phyloP scores from a whole-genome alignment of 139 green algal genomes.

The Picochlorum sp. region DNA sequence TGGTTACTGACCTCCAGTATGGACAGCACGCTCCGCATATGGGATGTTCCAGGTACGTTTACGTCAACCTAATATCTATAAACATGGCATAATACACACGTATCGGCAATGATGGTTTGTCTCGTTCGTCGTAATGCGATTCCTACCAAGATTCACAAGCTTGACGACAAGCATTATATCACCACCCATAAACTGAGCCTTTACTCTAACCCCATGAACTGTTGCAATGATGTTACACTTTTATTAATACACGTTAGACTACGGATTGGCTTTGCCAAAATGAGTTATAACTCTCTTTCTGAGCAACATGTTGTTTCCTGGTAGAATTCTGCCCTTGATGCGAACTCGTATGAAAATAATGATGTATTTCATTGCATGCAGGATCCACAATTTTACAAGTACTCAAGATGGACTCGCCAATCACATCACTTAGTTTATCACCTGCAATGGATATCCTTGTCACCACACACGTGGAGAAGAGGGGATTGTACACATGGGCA shows the following conservation, averaged over 20 bases:
- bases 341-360: neutral
- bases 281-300: slow-evolving; percentile 24
- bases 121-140: slow-evolving; percentile 37
- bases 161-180: slow-evolving; percentile 37
- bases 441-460: slow-evolving; percentile 82
- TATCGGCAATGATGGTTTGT: slow-evolving; percentile 27
- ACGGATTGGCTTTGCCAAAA: slow-evolving; percentile 21
- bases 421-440: slow-evolving; percentile 69
- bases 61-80: neutral
- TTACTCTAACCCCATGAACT: neutral
- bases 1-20: slow-evolving; percentile 84
- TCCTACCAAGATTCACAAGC: slow-evolving; percentile 25
- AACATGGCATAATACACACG: neutral
- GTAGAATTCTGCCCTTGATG: neutral
- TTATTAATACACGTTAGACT: slow-evolving; percentile 28
- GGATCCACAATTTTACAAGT: slow-evolving; percentile 44
- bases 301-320: slow-evolving; percentile 12
- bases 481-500: slow-evolving; percentile 93
- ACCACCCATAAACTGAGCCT: slow-evolving; percentile 40
- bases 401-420: slow-evolving; percentile 59
- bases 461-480: slow-evolving; percentile 72
- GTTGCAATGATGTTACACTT: slow-evolving; percentile 17
- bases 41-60: slow-evolving; percentile 69
- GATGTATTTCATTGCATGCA: slow-evolving; percentile 10
- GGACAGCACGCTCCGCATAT: slow-evolving; percentile 82